Evolutionary conservation across 2,329 filamentous ascomycete genomes (phyloP).

Genomic region (Ceratocystis papillata): DNA sequence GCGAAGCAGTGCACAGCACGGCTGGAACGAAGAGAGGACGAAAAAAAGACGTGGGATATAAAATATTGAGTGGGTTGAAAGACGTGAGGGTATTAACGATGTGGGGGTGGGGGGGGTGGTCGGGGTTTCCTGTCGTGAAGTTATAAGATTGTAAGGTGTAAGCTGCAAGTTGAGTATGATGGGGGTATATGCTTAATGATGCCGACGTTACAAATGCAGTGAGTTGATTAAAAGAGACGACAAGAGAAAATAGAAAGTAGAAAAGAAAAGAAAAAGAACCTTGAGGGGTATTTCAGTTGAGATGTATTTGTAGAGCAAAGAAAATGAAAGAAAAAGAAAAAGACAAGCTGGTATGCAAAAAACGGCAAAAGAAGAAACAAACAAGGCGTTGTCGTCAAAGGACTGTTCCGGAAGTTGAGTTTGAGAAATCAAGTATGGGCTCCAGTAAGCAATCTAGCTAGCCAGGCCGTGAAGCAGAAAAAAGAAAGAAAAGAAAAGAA

Average conservation of each 20-base stretch:
- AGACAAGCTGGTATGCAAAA: conserved; percentile 1
- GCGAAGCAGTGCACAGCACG: conserved; percentile 10
- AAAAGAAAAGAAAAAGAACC: background rate
- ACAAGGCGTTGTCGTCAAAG: background rate
- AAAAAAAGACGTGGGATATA: background rate
- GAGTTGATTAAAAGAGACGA: background rate
- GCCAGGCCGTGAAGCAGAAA: background rate
- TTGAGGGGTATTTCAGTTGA: background rate
- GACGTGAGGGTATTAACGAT: background rate
- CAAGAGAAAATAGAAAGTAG: background rate
- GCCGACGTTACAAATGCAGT: conserved; percentile 8
- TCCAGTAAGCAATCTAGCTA: background rate
- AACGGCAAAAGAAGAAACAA: conserved; percentile 6
- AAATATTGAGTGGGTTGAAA: background rate
- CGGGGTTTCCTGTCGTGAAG: background rate
- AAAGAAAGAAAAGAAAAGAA: background rate
- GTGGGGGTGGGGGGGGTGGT: background rate
- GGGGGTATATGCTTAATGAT: conserved; percentile 5
- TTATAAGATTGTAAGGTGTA: background rate
- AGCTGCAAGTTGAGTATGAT: background rate
- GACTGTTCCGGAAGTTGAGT: background rate
- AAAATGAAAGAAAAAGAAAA: background rate
- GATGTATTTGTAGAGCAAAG: background rate
- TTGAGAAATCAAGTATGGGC: background rate
- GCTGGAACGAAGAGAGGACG: background rate